A percentile compares a stretch with the other conserved stretches of the same genome.
These are phyloP conservation scores for Kodamaea plutei DNA, from an alignment of 1,139 yeast species.

Conservation along the genomic window DNA sequence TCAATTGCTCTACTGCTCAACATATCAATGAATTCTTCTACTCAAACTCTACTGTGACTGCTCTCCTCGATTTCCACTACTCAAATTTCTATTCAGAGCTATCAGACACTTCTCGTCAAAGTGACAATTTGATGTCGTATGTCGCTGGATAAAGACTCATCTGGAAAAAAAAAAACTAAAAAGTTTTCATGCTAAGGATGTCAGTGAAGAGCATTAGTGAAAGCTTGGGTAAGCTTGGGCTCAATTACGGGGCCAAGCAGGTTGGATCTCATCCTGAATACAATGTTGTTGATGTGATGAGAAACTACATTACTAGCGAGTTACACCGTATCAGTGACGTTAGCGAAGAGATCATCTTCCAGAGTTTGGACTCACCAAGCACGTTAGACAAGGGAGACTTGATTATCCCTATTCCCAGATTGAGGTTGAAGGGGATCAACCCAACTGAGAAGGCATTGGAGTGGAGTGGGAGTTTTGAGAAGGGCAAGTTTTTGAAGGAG, in stretches of 20 bases:
- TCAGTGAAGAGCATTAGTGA: conserved; percentile 30
- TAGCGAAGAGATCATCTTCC: conserved; percentile 63
- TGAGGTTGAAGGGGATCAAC: conserved; percentile 81
- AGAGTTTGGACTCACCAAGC: conserved; percentile 85
- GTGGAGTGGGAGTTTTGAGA: conserved; percentile 70
- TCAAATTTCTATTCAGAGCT: too few relatives aligned
- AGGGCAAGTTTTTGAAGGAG: conserved; percentile 61
- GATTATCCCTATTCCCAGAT: conserved; percentile 87
- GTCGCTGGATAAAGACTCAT: too few relatives aligned
- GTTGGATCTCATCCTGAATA: conserved; percentile 58
- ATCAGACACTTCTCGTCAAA: too few relatives aligned
- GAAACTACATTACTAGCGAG: conserved; percentile 84
- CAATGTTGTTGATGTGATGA: conserved; percentile 76
- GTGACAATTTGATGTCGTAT: too few relatives aligned
- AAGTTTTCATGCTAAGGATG: conserved; percentile 1
- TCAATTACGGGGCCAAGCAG: conserved; percentile 24
- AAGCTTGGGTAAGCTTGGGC: conserved; percentile 36
- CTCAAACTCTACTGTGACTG: too few relatives aligned
- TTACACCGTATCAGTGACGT: conserved; percentile 71
- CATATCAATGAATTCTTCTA: too few relatives aligned
- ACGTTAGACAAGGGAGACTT: conserved; percentile 91
- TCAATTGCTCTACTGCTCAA: too few relatives aligned
- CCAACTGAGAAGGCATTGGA: conserved; percentile 82
- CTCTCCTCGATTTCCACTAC: too few relatives aligned
- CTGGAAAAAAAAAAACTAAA: too few relatives aligned